These are phyloP conservation scores for Corymbia citriodora DNA, from an alignment of 441 rosid genomes.

Conservation along the genomic window DNA sequence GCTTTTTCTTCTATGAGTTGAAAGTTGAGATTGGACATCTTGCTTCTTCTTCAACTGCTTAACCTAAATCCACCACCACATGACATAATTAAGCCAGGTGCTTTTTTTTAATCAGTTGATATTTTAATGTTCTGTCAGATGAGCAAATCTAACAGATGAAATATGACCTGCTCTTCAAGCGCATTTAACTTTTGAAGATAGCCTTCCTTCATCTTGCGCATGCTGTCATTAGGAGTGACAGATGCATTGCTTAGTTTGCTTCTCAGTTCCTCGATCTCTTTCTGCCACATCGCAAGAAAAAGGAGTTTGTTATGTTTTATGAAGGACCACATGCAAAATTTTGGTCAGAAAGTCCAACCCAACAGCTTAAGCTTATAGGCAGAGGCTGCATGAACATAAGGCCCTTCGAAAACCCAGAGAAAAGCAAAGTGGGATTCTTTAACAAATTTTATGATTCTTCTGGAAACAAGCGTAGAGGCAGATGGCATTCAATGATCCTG, in stretches of 20 bases:
- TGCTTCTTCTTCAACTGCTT: conserved; percentile 52
- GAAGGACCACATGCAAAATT: background rate
- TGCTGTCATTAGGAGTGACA: conserved; percentile 27
- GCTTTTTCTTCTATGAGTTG: conserved; percentile 35
- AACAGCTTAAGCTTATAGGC: background rate
- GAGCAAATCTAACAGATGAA: background rate
- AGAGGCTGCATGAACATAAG: background rate
- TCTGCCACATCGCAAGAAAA: conserved; percentile 29
- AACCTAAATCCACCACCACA: conserved; percentile 35
- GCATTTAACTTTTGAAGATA: conserved; percentile 37
- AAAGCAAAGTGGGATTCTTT: background rate
- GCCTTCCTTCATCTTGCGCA: conserved; percentile 26
- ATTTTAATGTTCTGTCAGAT: background rate
- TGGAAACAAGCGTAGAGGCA: background rate
- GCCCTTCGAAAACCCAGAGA: background rate
- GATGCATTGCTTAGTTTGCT: conserved; percentile 30
- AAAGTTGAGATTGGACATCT: conserved; percentile 35
- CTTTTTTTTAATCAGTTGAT: background rate
- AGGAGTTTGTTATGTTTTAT: background rate
- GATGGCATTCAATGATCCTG: background rate
- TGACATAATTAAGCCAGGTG: background rate
- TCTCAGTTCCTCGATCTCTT: conserved; percentile 54
- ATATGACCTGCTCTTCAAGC: conserved; percentile 41
- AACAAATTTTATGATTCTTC: background rate
- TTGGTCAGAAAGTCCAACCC: background rate